phyloP scores from a whole-genome alignment of 2,329 filamentous ascomycete species.

The Trichoderma endophyticum region DNA sequence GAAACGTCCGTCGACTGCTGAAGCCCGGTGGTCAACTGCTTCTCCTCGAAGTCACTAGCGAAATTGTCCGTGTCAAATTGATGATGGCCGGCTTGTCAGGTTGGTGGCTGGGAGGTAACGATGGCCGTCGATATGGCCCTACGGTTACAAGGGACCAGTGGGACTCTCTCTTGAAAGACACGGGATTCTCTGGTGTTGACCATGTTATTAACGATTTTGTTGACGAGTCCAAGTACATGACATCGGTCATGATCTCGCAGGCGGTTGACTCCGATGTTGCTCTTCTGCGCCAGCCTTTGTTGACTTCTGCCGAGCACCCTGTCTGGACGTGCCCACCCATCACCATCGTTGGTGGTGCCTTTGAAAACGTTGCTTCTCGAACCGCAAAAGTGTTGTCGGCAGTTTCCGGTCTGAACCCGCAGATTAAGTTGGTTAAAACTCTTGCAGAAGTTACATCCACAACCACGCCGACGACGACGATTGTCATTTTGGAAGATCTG shows the following conservation, averaged over 20 bases:
- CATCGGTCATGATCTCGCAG: conserved; percentile 6
- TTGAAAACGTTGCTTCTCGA: not conserved
- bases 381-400: not conserved
- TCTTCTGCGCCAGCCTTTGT: conserved; percentile 18
- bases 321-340: not conserved
- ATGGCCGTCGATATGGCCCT: conserved; percentile 21
- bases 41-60: conserved; percentile 37
- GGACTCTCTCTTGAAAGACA: not conserved
- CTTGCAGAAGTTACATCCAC: not conserved
- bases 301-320: not conserved
- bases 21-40: conserved; percentile 46
- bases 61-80: conserved; percentile 18
- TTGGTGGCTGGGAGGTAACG: conserved; percentile 30
- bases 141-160: not conserved
- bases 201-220: not conserved
- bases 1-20: conserved; percentile 36
- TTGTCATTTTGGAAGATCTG: not conserved
- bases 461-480: not conserved
- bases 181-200: conserved; percentile 19
- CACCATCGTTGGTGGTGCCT: not conserved
- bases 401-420: not conserved
- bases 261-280: conserved; percentile 21
- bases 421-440: not conserved
- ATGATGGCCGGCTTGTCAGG: conserved; percentile 29
- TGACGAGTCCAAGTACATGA: not conserved